Base-by-base conservation (phyloP, 495 filamentous ascomycete genomes). In the Xylaria venustula region DNA sequence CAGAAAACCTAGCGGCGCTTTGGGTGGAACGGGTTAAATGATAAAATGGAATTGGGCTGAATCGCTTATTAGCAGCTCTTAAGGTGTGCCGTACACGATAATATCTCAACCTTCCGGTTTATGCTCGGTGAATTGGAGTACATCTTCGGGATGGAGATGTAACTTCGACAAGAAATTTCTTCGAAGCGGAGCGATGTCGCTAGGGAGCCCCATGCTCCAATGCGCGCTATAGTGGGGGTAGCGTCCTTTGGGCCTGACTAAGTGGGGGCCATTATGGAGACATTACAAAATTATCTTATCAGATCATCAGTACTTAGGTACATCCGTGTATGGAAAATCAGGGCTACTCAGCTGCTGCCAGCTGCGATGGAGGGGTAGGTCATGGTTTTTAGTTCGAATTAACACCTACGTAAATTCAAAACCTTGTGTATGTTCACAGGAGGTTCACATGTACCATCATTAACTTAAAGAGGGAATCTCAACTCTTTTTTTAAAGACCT, bases 221-320 rank as follows among this genome's bases (percentile, higher is more conserved):
- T 0, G 15, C 14, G 44, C n/a, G 17, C 23, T 57, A 14, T 23
- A 58, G 54, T 41, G 20, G 40, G 36, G 42, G 20, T 15, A 7
- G 50, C 20, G 28, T 8, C 25, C 2, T 5, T 8, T 11, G 37
- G 37, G 14, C 37, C 37, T 22, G 40, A 32, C 53, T 30, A 55
- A 45, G 32, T 60, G 48, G 48, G 40, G 2, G 40, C 5, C 30
- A 34, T 5, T 5, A 34, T 20, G n/a, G 32, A 6, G 44, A 40
- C 3, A n/a, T n/a, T n/a, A n/a, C 14, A 7, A 37, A 23, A 25
- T 61, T 47, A 61, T 61, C 58, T 61, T 61, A 61, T 61, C 58
- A 54, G 58, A 61, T 61, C 58, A 61, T 61, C 50, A 54, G 58
- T 54, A 61, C 58, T 26, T 61, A 1, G 58, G 30, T 61, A 61